Evolutionary conservation across 2,329 filamentous ascomycete species (phyloP).

Genomic region (Pseudocercospora pini-densiflorae): DNA sequence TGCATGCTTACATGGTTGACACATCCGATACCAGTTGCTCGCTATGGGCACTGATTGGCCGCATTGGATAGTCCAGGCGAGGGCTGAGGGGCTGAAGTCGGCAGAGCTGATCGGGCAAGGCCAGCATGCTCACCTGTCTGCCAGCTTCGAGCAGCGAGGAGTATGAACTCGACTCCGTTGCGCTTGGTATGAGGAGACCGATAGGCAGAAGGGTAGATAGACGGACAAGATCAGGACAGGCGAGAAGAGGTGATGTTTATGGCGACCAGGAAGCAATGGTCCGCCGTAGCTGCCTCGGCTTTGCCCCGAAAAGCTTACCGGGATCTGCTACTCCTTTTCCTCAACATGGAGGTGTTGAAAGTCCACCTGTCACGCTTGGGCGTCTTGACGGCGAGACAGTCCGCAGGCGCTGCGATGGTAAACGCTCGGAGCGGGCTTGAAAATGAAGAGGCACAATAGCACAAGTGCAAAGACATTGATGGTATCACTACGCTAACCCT

Average conservation of each 20-base stretch:
- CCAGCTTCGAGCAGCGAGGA: neutral
- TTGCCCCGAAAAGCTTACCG: neutral
- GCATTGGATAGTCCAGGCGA: neutral
- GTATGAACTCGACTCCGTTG: neutral
- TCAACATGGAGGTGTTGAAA: neutral
- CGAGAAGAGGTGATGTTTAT: neutral
- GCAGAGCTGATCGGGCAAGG: neutral
- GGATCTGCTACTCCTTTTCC: neutral
- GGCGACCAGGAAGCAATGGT: neutral
- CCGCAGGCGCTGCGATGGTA: no score
- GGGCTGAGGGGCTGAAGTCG: neutral
- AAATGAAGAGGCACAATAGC: no score
- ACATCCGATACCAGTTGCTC: neutral
- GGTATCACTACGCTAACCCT: constrained; percentile 1
- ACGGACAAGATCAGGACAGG: neutral
- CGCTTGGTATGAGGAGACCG: neutral
- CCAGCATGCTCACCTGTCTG: neutral
- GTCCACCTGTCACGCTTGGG: no score
- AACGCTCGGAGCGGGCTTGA: neutral
- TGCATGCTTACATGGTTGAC: neutral
- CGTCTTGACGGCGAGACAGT: neutral
- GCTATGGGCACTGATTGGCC: neutral
- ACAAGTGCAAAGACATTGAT: neutral
- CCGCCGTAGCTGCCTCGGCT: neutral
- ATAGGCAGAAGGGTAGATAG: neutral